Evolutionary conservation across 1,284 basidiomycete genomes (phyloP).

Genomic region (Cutaneotrichosporon curvatum): DNA sequence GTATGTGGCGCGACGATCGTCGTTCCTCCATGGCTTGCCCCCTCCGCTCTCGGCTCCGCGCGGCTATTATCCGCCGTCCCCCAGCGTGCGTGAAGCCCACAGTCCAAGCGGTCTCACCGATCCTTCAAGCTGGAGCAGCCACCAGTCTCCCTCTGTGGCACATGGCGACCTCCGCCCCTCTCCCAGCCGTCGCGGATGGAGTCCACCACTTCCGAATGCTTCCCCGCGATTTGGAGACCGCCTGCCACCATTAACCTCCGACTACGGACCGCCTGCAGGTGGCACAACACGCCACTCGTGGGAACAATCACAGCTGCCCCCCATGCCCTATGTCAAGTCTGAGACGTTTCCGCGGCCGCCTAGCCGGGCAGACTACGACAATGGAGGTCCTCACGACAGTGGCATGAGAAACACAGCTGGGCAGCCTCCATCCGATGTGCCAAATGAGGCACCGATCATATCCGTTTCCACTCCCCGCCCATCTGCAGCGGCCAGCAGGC

Average conservation of each 20-base stretch:
- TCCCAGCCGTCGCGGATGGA: constrained; percentile 2
- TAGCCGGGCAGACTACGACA: too few species aligned
- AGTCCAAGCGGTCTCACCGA: neutral
- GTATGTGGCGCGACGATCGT: constrained; percentile 1
- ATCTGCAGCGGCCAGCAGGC: neutral
- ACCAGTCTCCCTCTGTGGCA: neutral
- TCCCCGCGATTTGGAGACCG: constrained; percentile 10
- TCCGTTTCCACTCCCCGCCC: neutral
- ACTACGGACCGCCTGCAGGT: constrained; percentile 6
- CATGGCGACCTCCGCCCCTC: neutral
- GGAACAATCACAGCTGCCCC: neutral
- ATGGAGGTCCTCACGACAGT: too few species aligned
- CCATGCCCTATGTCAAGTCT: neutral
- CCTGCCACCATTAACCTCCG: constrained; percentile 16
- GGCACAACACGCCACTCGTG: constrained; percentile 1
- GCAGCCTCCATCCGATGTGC: too few species aligned
- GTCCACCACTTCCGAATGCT: neutral
- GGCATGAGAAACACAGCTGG: too few species aligned
- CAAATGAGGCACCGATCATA: neutral
- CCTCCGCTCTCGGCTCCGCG: constrained; percentile 12
- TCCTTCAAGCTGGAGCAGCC: neutral
- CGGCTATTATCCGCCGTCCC: constrained; percentile 13
- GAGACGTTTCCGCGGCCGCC: too few species aligned
- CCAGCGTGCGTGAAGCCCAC: constrained; percentile 9
- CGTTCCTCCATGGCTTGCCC: constrained; percentile 19